Base-by-base conservation (phyloP, 495 filamentous ascomycete species). In the Talaromyces trachyspermus region DNA sequence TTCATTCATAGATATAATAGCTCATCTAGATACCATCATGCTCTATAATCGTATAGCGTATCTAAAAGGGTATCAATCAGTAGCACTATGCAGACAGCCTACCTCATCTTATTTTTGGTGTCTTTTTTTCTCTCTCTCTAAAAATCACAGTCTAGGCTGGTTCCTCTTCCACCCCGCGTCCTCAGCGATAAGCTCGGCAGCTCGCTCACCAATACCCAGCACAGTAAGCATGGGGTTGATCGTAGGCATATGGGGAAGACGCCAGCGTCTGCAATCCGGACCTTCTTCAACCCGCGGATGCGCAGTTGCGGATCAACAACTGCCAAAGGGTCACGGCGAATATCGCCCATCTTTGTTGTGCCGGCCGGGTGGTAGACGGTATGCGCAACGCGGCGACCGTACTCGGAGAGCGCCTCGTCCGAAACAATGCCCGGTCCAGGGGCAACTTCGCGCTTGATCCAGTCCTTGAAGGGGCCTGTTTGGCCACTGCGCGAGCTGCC, bases 291-390 rank as follows among this genome's bases (percentile, higher is more conserved):
- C 5, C 76, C 81, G 23, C 73, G 67, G 35, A 85, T 46, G 61
- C 71, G 73, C 49, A 85, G 56, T 48, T 73, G 55, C 17, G 61
- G 59, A 56, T 85, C 78, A n/a, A 85, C 81, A 14, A 85, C 81
- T 8, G 78, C 86, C 63, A 83, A 59, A 27, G 70, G 68, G 54
- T 90, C 84, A 26, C 68, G 70, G 11, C 58, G 56, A 8, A 78
- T 61, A 59, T 86, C 76, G 15, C 87, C 87, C 87, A 92, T 92
- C 72, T 86, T 89, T 41, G 87, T 89, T 20, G 87, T 92, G 43
- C 87, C 86, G 24, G 84, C 84, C 0, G 87, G 87, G 61, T 92
- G 87, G 60, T 92, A 92, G 4, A 92, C 86, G 1, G 86, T 92
- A 60, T 90, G 86, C 11, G 86, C 86, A 2, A 79, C 85, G 23